A percentile compares a stretch with the other conserved stretches of the same genome.
Conservation (phyloP, 331 rosid genomes). For the Quercus phellos region DNA sequence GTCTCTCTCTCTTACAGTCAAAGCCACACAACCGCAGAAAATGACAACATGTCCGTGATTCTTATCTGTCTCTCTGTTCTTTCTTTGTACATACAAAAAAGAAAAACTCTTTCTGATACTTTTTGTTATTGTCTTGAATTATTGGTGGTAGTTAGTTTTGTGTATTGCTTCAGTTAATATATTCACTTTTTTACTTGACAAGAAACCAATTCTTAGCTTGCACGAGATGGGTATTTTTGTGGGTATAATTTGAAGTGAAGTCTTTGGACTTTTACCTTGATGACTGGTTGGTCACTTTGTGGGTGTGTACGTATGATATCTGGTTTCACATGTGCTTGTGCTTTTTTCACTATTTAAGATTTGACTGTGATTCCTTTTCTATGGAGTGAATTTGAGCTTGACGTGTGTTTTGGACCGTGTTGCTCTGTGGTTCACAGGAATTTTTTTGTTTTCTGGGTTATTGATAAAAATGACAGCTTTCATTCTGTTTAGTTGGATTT, state of each 20-base stretch:
- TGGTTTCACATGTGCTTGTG: slow-evolving; percentile 20
- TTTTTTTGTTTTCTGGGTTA: neutral
- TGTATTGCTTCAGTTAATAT: neutral
- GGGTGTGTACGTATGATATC: neutral
- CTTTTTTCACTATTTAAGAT: slow-evolving; percentile 3
- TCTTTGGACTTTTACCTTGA: slow-evolving; percentile 8
- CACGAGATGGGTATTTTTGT: slow-evolving; percentile 27
- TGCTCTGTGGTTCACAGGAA: neutral
- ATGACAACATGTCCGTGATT: slow-evolving; percentile 33
- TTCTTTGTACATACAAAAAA: too few species aligned
- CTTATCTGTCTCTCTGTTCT: neutral
- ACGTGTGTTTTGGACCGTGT: neutral
- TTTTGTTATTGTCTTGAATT: neutral
- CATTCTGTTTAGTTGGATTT: neutral
- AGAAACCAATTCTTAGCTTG: slow-evolving; percentile 25
- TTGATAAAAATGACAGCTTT: neutral
- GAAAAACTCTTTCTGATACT: too few species aligned
- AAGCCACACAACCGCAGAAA: slow-evolving; percentile 1
- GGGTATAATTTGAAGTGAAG: neutral
- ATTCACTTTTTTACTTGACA: neutral
- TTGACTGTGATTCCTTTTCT: neutral
- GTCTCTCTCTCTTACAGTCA: slow-evolving; percentile 9
- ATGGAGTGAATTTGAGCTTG: neutral
- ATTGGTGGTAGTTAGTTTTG: neutral
- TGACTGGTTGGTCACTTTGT: neutral